A percentile compares a stretch with the other conserved stretches of the same genome.
These are phyloP conservation scores for Claviceps maximensis DNA, from an alignment of 2,329 filamentous ascomycete genomes.

Conservation along the genomic window DNA sequence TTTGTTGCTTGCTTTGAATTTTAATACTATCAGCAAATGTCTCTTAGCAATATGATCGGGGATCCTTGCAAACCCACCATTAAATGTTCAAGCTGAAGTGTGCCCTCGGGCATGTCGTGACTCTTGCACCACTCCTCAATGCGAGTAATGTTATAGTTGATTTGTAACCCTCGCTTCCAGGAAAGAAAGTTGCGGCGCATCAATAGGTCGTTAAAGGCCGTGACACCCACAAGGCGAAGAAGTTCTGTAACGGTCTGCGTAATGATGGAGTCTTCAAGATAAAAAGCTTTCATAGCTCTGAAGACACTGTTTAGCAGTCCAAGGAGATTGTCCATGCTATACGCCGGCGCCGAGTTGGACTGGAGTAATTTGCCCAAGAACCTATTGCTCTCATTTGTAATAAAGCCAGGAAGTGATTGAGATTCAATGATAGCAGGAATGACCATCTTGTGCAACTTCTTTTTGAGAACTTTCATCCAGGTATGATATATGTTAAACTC, in stretches of 20 bases:
- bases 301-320: conserved; percentile 94
- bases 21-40: conserved; percentile 23
- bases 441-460: conserved; percentile 99
- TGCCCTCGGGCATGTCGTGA: conserved; percentile 98
- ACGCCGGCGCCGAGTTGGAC: conserved; percentile 81
- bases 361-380: conserved; percentile 96
- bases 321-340: conserved; percentile 97
- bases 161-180: conserved; percentile 97
- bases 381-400: conserved; percentile 95
- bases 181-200: conserved; percentile 98
- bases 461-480: conserved; percentile 99
- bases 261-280: conserved; percentile 90
- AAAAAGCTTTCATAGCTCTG: conserved; percentile 98
- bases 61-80: conserved; percentile 48
- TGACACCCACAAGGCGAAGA: conserved; percentile 84
- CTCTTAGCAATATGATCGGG: conserved; percentile 13
- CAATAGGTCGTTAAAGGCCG: conserved; percentile 93
- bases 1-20: conserved; percentile 69
- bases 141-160: conserved; percentile 99
- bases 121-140: conserved; percentile 99
- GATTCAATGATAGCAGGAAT: conserved; percentile 98
- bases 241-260: conserved; percentile 92
- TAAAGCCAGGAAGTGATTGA: conserved; percentile 93
- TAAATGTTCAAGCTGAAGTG: conserved; percentile 89
- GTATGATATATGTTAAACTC: conserved; percentile 99